Conservation (phyloP, 2,329 filamentous ascomycete genomes). For the Penicillium sp. region DNA sequence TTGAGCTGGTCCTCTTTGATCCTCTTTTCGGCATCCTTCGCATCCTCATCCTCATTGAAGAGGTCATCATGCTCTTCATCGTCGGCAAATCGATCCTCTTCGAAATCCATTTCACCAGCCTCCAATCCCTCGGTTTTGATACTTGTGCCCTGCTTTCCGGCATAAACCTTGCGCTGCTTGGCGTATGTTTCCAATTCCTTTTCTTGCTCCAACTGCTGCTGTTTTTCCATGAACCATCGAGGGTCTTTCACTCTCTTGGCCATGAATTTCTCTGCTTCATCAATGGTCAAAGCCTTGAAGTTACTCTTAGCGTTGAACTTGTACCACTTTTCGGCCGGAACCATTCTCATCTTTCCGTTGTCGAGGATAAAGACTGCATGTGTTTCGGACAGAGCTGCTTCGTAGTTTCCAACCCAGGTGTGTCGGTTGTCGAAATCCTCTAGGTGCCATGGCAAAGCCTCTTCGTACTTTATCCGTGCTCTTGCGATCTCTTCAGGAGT, state of each 20-base stretch:
- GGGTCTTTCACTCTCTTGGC: constrained; percentile 72
- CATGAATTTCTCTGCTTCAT: constrained; percentile 83
- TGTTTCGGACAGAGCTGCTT: constrained; percentile 77
- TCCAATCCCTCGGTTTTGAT: constrained; percentile 51
- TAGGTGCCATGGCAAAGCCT: constrained; percentile 92
- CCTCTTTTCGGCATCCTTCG: constrained; percentile 67
- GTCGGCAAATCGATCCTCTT: constrained; percentile 76
- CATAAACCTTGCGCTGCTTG: constrained; percentile 45
- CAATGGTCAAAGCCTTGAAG: constrained; percentile 73
- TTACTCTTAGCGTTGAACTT: constrained; percentile 55
- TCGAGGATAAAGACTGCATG: constrained; percentile 78
- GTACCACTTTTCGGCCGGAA: constrained; percentile 96
- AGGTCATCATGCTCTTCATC: constrained; percentile 76
- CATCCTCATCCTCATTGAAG: constrained; percentile 80
- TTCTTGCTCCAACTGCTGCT: constrained; percentile 52
- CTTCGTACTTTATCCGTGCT: constrained; percentile 74
- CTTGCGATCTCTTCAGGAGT: constrained; percentile 68
- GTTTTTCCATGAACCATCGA: constrained; percentile 72
- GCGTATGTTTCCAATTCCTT: constrained; percentile 58
- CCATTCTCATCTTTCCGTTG: constrained; percentile 71
- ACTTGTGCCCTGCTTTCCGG: constrained; percentile 44
- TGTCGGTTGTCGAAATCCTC: constrained; percentile 97
- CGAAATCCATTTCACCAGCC: constrained; percentile 64
- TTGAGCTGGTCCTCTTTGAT: constrained; percentile 79
- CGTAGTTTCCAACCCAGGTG: constrained; percentile 87